phyloP scores from a whole-genome alignment of 1,139 yeast species.

The Geotrichum siamense region DNA sequence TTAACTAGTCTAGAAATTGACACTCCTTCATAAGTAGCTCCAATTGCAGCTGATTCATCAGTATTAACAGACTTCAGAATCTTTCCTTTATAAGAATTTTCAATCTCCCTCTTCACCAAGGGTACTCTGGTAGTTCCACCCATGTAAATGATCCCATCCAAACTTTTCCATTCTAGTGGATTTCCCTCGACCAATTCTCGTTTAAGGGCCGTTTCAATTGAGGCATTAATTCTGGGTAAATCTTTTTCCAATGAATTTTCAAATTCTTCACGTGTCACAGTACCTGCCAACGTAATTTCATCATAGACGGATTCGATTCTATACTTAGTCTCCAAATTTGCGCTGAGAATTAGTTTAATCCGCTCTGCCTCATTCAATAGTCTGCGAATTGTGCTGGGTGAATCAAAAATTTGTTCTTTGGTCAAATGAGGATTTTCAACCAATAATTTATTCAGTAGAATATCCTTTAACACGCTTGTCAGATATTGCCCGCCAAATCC shows the following conservation, averaged over 20 bases:
- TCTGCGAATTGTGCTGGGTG: constrained; percentile 57
- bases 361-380: constrained; percentile 79
- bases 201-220: constrained; percentile 50
- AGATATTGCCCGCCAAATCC: constrained; percentile 68
- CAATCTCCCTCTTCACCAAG: constrained; percentile 55
- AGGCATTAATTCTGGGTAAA: constrained; percentile 43
- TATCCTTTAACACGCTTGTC: constrained; percentile 55
- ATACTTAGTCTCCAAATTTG: constrained; percentile 68
- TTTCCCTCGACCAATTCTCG: constrained; percentile 24
- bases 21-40: constrained; percentile 79
- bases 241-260: constrained; percentile 50
- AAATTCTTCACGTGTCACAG: constrained; percentile 67
- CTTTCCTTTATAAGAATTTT: constrained; percentile 35
- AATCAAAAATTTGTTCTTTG: constrained; percentile 36
- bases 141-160: constrained; percentile 66
- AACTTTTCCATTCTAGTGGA: constrained; percentile 34
- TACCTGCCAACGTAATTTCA: constrained; percentile 64
- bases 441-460: constrained; percentile 52
- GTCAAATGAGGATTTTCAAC: constrained; percentile 26
- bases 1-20: constrained; percentile 53
- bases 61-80: constrained; percentile 89
- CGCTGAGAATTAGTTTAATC: constrained; percentile 79
- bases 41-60: constrained; percentile 90
- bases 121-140: constrained; percentile 96
- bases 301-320: constrained; percentile 55